phyloP scores from a whole-genome alignment of 2,329 filamentous ascomycete species.

The Colletotrichum shisoi region DNA sequence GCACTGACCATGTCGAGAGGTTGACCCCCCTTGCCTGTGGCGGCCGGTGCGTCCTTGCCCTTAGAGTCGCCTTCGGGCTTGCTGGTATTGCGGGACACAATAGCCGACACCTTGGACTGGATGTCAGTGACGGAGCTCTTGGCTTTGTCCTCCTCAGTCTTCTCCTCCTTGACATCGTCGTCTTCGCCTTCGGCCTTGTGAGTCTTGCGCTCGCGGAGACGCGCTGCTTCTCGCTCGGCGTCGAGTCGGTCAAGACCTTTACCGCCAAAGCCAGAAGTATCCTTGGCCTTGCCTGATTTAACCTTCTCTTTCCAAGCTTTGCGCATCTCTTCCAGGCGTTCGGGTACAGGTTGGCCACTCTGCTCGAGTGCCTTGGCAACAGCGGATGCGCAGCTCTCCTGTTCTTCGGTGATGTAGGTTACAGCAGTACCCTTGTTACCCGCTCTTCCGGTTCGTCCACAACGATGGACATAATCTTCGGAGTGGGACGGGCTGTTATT shows the following conservation, averaged over 20 bases:
- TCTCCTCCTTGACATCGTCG: constrained; percentile 79
- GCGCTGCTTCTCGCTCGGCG: constrained; percentile 86
- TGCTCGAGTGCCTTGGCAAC: constrained; percentile 92
- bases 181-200: constrained; percentile 87
- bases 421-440: constrained; percentile 95
- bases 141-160: constrained; percentile 75
- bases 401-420: constrained; percentile 89
- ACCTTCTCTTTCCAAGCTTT: constrained; percentile 86
- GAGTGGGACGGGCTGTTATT: constrained; percentile 79
- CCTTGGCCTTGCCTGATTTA: constrained; percentile 89
- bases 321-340: constrained; percentile 70
- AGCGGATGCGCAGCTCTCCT: constrained; percentile 88
- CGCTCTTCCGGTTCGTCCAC: constrained; percentile 90
- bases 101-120: constrained; percentile 67
- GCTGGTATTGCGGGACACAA: constrained; percentile 61
- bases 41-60: constrained; percentile 57
- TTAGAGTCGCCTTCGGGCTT: constrained; percentile 55
- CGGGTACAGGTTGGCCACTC: constrained; percentile 84
- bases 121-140: constrained; percentile 73
- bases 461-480: constrained; percentile 95
- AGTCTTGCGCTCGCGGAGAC: constrained; percentile 84
- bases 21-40: constrained; percentile 59
- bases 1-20: constrained; percentile 85
- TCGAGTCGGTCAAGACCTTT: constrained; percentile 93
- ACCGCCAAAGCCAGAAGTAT: constrained; percentile 88